Base-by-base conservation (phyloP, 2,329 filamentous ascomycete species). In the Thielaviopsis ethacetica region DNA sequence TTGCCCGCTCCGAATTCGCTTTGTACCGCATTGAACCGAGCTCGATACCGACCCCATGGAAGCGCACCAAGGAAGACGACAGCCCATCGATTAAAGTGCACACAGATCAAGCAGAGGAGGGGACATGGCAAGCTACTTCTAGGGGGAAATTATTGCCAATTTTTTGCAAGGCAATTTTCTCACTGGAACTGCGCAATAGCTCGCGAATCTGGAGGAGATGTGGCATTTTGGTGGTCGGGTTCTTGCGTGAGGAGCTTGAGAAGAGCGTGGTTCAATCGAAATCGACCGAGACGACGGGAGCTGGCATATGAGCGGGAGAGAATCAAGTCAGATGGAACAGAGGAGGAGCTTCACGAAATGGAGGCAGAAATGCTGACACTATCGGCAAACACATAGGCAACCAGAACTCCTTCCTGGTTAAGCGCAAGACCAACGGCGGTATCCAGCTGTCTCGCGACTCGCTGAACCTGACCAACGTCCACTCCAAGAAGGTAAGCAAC, bases 401-500 rank as follows among this genome's bases (percentile, higher is more conserved):
- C 78, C 83, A 89, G 78, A 95, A 94, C 79, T 77, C 88, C 72
- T 95, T 79, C 82, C 85, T 95, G 72, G 87, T 91, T 73, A 95
- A 95, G 86, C 86, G 88, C 78, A 85, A 83, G 72, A 75, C 76
- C 68, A 79, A 79, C 69, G 90, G 88, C 70, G 86, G 88, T 73
- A 79, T 86, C 68, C 86, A 88, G 76, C 90, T 98, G 82, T 97
- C 91, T 67, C 86, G 87, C 68, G 91, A 97, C 73, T 88, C 91
- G 69, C 77, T 96, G 67, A 98, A 97, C 83, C 76, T 97, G 75
- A 80, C 77, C 73, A 97, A 96, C 85, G 79, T 85, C 76, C 86
- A 95, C 80, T 84, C 81, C 68, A 86, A 88, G 78, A 97, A 95
- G 85, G 88, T 93, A 75, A 65, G 71, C 60, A 66, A 10, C 26